These are phyloP conservation scores for Tephrocybe rancida DNA, from an alignment of 768 basidiomycete genomes.

Conservation along the genomic window DNA sequence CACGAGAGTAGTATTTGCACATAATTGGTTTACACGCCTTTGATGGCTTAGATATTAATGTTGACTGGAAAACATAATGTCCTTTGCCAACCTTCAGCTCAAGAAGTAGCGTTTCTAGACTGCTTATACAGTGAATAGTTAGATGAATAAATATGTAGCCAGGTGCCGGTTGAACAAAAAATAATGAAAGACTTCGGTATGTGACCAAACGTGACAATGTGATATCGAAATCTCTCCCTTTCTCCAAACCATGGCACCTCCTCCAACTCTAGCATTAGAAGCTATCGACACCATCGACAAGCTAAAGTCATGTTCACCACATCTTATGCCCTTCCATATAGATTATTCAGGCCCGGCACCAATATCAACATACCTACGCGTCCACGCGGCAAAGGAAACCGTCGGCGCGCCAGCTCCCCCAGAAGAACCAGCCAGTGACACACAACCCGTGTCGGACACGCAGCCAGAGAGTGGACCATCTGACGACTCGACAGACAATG, in stretches of 20 bases:
- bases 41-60: too few relatives aligned
- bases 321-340: constrained; percentile 86
- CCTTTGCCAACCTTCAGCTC: too few relatives aligned
- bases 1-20: constrained; percentile 6
- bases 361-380: constrained; percentile 72
- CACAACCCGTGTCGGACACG: constrained; percentile 1
- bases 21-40: constrained; percentile 14
- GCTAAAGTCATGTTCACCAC: constrained; percentile 47
- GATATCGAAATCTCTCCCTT: not conserved
- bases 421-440: constrained; percentile 4
- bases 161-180: too few relatives aligned
- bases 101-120: too few relatives aligned
- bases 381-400: constrained; percentile 41
- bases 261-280: constrained; percentile 8
- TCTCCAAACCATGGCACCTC: constrained; percentile 2
- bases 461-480: not conserved
- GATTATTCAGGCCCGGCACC: constrained; percentile 70
- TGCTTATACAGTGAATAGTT: too few relatives aligned
- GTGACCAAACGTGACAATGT: not conserved
- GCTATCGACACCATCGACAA: not conserved
- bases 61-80: too few relatives aligned
- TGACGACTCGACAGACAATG: not conserved
- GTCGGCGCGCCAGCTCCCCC: constrained; percentile 25
- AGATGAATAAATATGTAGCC: too few relatives aligned
- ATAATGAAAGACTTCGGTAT: too few relatives aligned